Percentiles rank a stretch among this genome's conserved stretches.
phyloP scores from a whole-genome alignment of 1,284 basidiomycete genomes.

The Anthracocystis panici-leucophaei region DNA sequence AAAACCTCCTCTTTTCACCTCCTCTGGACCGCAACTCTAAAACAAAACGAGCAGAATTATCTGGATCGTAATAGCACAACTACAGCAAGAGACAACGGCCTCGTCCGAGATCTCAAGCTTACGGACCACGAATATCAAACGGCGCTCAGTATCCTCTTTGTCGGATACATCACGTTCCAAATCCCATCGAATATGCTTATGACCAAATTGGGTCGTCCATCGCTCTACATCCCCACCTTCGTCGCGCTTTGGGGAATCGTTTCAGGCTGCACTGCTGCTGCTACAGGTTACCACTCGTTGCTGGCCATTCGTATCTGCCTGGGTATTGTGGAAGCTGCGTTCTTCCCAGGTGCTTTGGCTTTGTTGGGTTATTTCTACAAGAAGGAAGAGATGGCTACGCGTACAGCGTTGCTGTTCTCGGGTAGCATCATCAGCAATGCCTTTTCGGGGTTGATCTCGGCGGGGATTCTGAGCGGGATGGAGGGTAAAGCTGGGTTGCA shows the following conservation, averaged over 20 bases:
- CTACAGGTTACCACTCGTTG: slow-evolving; percentile 62
- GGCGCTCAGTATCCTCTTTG: slow-evolving; percentile 79
- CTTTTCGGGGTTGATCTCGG: slow-evolving; percentile 56
- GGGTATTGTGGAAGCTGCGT: slow-evolving; percentile 62
- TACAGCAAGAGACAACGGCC: slow-evolving; percentile 45
- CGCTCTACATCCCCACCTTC: slow-evolving; percentile 59
- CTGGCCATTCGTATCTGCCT: slow-evolving; percentile 67
- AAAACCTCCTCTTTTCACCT: no score
- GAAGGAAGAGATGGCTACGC: slow-evolving; percentile 67
- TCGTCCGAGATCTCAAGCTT: slow-evolving; percentile 62
- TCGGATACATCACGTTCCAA: slow-evolving; percentile 84
- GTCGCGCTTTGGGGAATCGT: slow-evolving; percentile 59
- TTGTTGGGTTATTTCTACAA: slow-evolving; percentile 69
- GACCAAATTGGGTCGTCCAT: slow-evolving; percentile 62
- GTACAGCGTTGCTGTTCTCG: slow-evolving; percentile 68
- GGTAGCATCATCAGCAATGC: slow-evolving; percentile 61
- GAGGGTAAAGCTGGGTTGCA: slow-evolving; percentile 33
- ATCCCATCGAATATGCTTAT: slow-evolving; percentile 74
- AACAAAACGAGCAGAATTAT: no score
- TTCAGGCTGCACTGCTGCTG: slow-evolving; percentile 59
- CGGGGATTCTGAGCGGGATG: slow-evolving; percentile 50
- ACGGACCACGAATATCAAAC: slow-evolving; percentile 70
- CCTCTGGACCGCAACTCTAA: no score
- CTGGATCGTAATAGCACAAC: slow-evolving; percentile 30
- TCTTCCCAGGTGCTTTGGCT: slow-evolving; percentile 66